Base-by-base conservation (phyloP, 768 basidiomycete genomes). In the Mycena epipterygia region DNA sequence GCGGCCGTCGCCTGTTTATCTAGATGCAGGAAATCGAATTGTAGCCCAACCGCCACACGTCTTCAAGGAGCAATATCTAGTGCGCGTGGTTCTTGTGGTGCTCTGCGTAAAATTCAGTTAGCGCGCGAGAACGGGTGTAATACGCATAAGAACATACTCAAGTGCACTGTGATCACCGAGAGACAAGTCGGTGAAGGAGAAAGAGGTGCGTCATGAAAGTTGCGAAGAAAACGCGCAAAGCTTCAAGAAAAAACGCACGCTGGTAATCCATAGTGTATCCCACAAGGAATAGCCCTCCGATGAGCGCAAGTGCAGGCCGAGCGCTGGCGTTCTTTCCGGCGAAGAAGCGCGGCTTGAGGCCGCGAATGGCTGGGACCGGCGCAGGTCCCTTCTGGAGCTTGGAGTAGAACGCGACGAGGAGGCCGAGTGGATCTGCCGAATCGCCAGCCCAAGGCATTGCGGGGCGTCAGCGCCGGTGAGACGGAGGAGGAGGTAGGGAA, bases 291-390 rank as follows among this genome's bases (percentile, higher is more conserved):
- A 53, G 19, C 5, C 52, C 30, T 2, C 52, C 30, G 19, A 53
- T 53, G 29, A 53, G 29, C 5, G 16, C 52, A 17, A 53, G 30
- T 7, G n/a, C 32, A 9, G 52, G 52, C 13, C 12, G 17, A 32
- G 52, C 52, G n/a, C 52, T 53, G 17, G 52, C 32, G 52, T 53
- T 53, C 52, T 53, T 53, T 12, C 52, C 52, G 32, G 17, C n/a
- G 7, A 53, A 33, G 8, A 3, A 53, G 30, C 52, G 32, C 52
- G 19, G 17, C 29, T 53, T 53, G 30, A 53, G 29, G 19, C 52
- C 32, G 8, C 17, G 30, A 2, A 33, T 23, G 30, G 32, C 52
- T 9, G 29, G 19, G 2, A 19, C 19, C 3, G 30, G 29, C n/a
- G 52, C 32, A 5, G 30, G 52, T 1, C 29, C 52, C 13, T 53